Conservation (phyloP, 192 early-diverging fungal genomes). For the Dimargaris cristalligena region DNA sequence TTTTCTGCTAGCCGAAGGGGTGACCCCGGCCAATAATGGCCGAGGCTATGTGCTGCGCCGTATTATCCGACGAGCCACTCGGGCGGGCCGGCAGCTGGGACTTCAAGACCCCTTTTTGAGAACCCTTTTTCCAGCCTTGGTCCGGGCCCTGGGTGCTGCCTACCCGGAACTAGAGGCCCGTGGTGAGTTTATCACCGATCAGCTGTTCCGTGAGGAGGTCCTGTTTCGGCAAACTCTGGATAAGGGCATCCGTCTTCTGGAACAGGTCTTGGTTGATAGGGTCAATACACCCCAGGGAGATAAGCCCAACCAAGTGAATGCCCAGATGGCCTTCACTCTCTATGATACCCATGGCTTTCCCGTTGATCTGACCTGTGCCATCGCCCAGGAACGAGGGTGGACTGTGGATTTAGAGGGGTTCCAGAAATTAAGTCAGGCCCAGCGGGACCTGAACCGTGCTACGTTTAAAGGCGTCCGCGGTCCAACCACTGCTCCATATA, state of each 20-base stretch:
- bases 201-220: slow-evolving; percentile 29
- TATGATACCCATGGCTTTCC: slow-evolving; percentile 44
- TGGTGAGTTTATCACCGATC: slow-evolving; percentile 22
- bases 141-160: slow-evolving; percentile 20
- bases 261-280: too few species aligned
- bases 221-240: slow-evolving; percentile 30
- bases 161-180: slow-evolving; percentile 27
- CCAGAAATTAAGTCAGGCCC: slow-evolving; percentile 23
- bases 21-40: slow-evolving; percentile 36
- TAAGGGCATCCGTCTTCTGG: slow-evolving; percentile 26
- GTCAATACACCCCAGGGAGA: too few species aligned
- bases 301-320: too few species aligned
- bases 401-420: slow-evolving; percentile 29
- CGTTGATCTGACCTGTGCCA: slow-evolving; percentile 31
- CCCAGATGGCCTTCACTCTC: slow-evolving; percentile 31
- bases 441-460: slow-evolving; percentile 25
- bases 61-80: slow-evolving; percentile 37
- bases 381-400: slow-evolving; percentile 39
- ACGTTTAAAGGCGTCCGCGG: slow-evolving; percentile 15
- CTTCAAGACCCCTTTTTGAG: slow-evolving; percentile 33
- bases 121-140: slow-evolving; percentile 26
- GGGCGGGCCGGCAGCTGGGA: slow-evolving; percentile 37
- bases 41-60: slow-evolving; percentile 40
- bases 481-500: too few species aligned
- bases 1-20: slow-evolving; percentile 38